phyloP scores from a whole-genome alignment of 2,329 filamentous ascomycete genomes.

The Stylonectria norvegica region DNA sequence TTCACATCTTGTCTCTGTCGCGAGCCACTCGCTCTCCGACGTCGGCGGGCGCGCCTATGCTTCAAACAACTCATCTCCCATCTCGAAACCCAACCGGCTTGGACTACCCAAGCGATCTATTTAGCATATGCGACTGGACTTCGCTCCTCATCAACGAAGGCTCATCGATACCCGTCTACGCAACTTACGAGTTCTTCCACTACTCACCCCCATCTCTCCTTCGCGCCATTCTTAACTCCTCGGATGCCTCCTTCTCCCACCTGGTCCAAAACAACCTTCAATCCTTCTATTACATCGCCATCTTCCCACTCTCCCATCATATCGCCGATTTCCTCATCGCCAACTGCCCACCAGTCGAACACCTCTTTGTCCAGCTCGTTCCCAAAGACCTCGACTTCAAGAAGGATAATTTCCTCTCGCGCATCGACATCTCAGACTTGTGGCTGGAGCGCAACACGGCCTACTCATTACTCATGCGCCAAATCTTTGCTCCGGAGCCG shows the following conservation, averaged over 20 bases:
- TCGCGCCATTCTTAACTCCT: slow-evolving; percentile 45
- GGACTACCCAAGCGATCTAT: slow-evolving; percentile 39
- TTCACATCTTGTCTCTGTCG: slow-evolving; percentile 56
- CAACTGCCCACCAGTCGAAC: slow-evolving; percentile 48
- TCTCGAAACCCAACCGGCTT: slow-evolving; percentile 11
- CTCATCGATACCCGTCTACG: slow-evolving; percentile 68
- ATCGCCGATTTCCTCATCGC: slow-evolving; percentile 46
- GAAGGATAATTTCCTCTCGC: slow-evolving; percentile 36
- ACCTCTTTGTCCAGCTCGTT: slow-evolving; percentile 52
- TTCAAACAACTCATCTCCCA: slow-evolving; percentile 5
- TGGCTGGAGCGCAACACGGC: slow-evolving; percentile 54
- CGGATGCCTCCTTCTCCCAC: slow-evolving; percentile 37
- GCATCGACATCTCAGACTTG: slow-evolving; percentile 41
- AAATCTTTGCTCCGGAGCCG: slow-evolving; percentile 33
- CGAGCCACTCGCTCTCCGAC: slow-evolving; percentile 16
- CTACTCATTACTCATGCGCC: slow-evolving; percentile 45
- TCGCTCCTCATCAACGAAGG: slow-evolving; percentile 70
- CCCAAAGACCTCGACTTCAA: slow-evolving; percentile 36
- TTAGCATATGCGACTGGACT: slow-evolving; percentile 62
- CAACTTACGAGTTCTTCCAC: slow-evolving; percentile 68
- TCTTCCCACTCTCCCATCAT: slow-evolving; percentile 65
- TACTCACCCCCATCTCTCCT: slow-evolving; percentile 62
- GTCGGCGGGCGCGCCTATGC: not conserved
- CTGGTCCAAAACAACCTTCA: slow-evolving; percentile 40
- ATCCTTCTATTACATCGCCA: slow-evolving; percentile 57